Percentiles rank a stretch among this genome's conserved stretches.
Conservation (phyloP, 2,329 filamentous ascomycete species). For the Cryphonectria radicalis region DNA sequence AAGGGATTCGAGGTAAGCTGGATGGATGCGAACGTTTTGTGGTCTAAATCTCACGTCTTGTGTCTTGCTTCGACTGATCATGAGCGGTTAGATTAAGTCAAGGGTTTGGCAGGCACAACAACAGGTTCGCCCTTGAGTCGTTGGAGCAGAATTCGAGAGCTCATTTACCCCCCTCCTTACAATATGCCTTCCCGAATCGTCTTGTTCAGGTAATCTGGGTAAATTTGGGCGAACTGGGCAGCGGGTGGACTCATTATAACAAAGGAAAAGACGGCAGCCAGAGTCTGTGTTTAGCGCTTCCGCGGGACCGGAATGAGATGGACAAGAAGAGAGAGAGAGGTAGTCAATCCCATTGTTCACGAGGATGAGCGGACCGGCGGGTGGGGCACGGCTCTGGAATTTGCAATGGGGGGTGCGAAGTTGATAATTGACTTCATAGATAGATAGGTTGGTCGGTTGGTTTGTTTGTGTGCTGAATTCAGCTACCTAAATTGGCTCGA, state of each 20-base stretch:
- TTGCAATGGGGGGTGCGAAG: neutral
- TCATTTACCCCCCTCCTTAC: neutral
- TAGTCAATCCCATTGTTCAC: neutral
- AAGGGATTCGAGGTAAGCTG: neutral
- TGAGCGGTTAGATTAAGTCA: neutral
- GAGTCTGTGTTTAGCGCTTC: neutral
- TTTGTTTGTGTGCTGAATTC: conserved; percentile 7
- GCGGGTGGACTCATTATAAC: neutral
- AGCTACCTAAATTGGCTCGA: conserved; percentile 13
- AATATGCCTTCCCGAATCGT: too few relatives aligned
- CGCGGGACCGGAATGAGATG: conserved; percentile 2
- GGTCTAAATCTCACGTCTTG: neutral
- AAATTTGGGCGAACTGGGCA: neutral
- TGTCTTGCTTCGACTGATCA: neutral
- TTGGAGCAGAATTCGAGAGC: neutral
- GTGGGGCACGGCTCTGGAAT: neutral
- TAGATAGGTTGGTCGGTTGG: neutral
- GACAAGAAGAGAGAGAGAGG: neutral
- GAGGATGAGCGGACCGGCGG: neutral
- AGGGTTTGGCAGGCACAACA: neutral
- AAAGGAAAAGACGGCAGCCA: neutral
- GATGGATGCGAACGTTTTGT: neutral
- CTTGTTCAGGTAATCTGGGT: too few relatives aligned
- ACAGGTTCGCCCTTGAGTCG: neutral
- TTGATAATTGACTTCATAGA: conserved; percentile 9